These are phyloP conservation scores for Eucalyptus marginata DNA, from an alignment of 345 rosid species.

Conservation along the genomic window DNA sequence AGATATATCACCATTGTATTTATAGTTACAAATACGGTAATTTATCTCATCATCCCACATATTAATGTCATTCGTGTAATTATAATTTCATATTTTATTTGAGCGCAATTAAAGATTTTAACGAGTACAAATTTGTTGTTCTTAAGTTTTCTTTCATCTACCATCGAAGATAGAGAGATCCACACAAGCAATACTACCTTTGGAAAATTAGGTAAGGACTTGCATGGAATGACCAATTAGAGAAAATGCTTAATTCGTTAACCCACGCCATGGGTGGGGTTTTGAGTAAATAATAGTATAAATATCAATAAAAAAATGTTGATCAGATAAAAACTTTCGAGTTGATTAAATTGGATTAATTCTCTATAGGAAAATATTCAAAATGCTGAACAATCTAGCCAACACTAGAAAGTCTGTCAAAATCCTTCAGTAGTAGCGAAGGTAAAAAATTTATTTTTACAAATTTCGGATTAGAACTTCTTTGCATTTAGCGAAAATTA, in stretches of 20 bases:
- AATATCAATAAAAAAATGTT: neutral
- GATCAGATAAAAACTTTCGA: neutral
- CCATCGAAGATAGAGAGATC: neutral
- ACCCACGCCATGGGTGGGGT: neutral
- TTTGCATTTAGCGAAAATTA: neutral
- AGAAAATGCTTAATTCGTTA: neutral
- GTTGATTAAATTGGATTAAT: neutral
- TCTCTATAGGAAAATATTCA: neutral
- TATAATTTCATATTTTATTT: neutral
- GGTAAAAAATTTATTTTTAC: neutral
- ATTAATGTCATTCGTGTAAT: neutral
- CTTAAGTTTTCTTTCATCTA: neutral
- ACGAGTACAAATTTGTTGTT: neutral
- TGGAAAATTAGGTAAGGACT: neutral
- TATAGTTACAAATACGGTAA: neutral
- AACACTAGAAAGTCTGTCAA: neutral
- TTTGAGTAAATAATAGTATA: neutral
- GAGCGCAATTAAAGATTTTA: neutral
- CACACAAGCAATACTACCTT: neutral
- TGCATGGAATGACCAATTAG: neutral
- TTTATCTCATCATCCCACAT: neutral
- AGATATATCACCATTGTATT: neutral
- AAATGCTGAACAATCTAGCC: neutral
- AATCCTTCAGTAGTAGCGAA: neutral
- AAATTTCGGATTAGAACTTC: neutral